Evolutionary conservation across 2,329 filamentous ascomycete species (phyloP), one percentile per base, ranked within the genome.

Genomic region (Ophiosphaerella herpotricha): DNA sequence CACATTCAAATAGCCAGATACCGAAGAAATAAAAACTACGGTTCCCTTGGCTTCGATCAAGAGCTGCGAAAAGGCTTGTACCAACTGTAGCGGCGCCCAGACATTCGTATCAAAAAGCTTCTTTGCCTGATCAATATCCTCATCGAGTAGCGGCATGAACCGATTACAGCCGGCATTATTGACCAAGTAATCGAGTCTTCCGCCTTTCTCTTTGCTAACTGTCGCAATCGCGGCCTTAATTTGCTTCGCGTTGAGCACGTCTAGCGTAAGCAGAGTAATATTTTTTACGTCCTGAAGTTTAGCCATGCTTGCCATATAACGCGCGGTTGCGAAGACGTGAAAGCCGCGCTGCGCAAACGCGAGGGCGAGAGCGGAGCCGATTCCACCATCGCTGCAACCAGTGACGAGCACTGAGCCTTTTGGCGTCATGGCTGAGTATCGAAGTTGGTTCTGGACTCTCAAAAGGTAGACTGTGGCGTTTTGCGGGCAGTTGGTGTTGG

Each of bases 101-200:
- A 77, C 59, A 53, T 80, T 80, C 12, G 74, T 60, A 11, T 64
- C 61, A 29, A 60, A 63, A 3, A 55, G 9, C 7, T 39, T 35
- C 26, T 56, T 58, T 11, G 43, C 60, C 18, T 54, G 29, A 1
- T 46, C 57, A 3, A 61, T 33, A 16, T 55, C 39, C 11, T 45
- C 45, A 26, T 64, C 61, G 6, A 78, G 46, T 4, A 72, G 49
- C 1, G 76, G 77, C 48, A 64, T 64, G 11, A 64, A 54, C 11
- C 64, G 66, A 11, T 55, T 58, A 3, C 44, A 39, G 3, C 73
- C 77, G 8, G 77, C 74, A 47, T 80, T 80, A 60, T 79, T 79
- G 46, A 80, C 35, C 1, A 75, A 49, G 6, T 63, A 50, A 39
- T 64, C 59, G 1, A 64, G 45, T 13, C 23, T 54, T 8, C 57